These are phyloP conservation scores for Colletotrichum somersetense DNA, from an alignment of 2,329 filamentous ascomycete species.

Conservation along the genomic window DNA sequence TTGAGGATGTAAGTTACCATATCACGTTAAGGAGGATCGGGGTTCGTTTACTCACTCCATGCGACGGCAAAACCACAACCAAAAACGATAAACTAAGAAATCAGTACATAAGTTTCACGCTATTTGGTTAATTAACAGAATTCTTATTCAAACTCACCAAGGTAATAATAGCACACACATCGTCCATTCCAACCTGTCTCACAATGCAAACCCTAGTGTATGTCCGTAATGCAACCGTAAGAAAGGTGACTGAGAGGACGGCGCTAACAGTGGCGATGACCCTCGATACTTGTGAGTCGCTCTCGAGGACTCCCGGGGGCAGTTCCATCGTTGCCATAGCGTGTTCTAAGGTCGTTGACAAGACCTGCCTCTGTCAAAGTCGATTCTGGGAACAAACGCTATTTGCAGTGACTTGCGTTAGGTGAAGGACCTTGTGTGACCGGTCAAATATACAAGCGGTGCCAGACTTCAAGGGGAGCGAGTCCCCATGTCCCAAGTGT, in stretches of 20 bases:
- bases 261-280: constrained; percentile 5
- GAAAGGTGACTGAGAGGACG: constrained; percentile 25
- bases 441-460: neutral
- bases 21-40: too few species aligned
- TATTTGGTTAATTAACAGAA: neutral
- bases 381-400: neutral
- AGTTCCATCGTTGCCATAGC: constrained; percentile 34
- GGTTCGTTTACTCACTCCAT: constrained; percentile 22
- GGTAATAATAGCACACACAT: constrained; percentile 45
- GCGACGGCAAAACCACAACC: constrained; percentile 27
- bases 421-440: neutral
- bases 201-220: constrained; percentile 46
- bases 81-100: constrained; percentile 23
- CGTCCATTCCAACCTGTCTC: constrained; percentile 47
- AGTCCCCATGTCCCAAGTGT: neutral
- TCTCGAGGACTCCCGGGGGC: constrained; percentile 28
- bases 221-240: constrained; percentile 34
- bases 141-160: constrained; percentile 42
- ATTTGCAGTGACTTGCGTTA: neutral
- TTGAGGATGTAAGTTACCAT: constrained; percentile 7
- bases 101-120: neutral
- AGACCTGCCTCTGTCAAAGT: neutral
- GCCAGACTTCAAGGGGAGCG: neutral
- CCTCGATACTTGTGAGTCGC: constrained; percentile 10
- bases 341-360: neutral